Evolutionary conservation across 2,329 filamentous ascomycete species (phyloP).

Genomic region (Biscogniauxia mediterranea): DNA sequence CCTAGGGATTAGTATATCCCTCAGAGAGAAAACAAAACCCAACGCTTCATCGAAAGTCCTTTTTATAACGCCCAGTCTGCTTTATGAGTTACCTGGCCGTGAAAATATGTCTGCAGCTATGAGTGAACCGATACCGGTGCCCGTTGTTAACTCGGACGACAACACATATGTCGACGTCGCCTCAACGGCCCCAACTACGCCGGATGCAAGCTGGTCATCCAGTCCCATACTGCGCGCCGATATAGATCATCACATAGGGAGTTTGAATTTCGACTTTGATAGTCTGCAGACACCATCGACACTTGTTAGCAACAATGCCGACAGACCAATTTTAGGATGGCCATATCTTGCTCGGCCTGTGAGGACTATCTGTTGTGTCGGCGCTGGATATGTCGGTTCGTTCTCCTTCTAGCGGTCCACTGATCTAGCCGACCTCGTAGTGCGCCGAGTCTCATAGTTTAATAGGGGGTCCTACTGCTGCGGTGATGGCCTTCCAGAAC

Average conservation of each 20-base stretch:
- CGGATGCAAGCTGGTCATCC: conserved; percentile 42
- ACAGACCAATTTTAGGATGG: not conserved
- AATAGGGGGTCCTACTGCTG: conserved; percentile 67
- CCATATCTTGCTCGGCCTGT: conserved; percentile 31
- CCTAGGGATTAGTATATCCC: not conserved
- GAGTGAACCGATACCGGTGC: conserved; percentile 23
- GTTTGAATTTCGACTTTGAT: conserved; percentile 4
- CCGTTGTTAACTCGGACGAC: conserved; percentile 31
- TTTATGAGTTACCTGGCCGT: not conserved
- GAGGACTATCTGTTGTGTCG: conserved; percentile 34
- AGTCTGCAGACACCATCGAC: conserved; percentile 6
- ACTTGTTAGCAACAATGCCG: not conserved
- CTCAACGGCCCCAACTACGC: conserved; percentile 47
- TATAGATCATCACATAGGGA: conserved; percentile 5
- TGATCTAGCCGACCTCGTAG: not conserved
- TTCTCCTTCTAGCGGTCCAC: not conserved
- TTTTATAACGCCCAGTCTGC: not conserved
- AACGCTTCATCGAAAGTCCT: not conserved
- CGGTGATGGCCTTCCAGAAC: conserved; percentile 72
- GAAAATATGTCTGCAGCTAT: not conserved
- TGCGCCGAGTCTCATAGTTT: not conserved
- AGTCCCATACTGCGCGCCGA: conserved; percentile 39
- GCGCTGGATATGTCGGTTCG: conserved; percentile 44
- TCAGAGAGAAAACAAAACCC: not conserved
- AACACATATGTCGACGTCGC: conserved; percentile 24